Base-by-base conservation (phyloP, 164 flowering plant species). In the Vitis rotundifolia region DNA sequence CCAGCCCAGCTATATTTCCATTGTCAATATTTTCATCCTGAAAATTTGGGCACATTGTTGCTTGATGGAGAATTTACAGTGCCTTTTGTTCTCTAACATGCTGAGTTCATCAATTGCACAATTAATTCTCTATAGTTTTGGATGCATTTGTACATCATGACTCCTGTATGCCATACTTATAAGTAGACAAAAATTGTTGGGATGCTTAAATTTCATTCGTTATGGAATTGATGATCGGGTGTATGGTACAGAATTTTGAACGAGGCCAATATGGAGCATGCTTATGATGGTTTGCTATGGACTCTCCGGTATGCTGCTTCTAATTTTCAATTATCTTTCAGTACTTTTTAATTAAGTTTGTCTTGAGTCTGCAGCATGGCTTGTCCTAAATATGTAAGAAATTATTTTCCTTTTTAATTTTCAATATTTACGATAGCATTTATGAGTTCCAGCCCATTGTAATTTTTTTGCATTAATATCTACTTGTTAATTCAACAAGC, bases 211-310 rank as follows among this genome's bases (percentile, higher is more conserved):
- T 9, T 28, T 52, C 16, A n/a, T 50, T 11, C 57, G 12, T 19
- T 62, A 37, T 28, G 31, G 16, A 47, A 70, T 55, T 63, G 61
- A 70, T 55, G 54, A 63, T 31, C 44, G 37, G 44, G 18, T n/a
- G 16, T 51, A 48, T 64, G 61, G 44, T 76, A 73, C 83, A 95
- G 99, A 79, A 84, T 93, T 48, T 51, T 91, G 73, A 85, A 81
- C 81, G 87, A 84, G 74, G 99, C 91, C 65, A 93, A 82, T 78
- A 69, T 76, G 73, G 81, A 79, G 63, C 91, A 85, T 77, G 71
- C 87, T 69, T 91, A 88, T 87, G 97, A 91, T 74, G 89, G 90
- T 65, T 81, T 91, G 53, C 75, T 90, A 51, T 96, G 99, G 99
- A 90, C 88, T 7, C 57, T 93, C 72, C 68, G 99, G 99, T 95